Percentiles rank a stretch among this genome's conserved stretches.
Conservation (phyloP, 192 early-diverging fungal species). For the Podochytrium sp. region DNA sequence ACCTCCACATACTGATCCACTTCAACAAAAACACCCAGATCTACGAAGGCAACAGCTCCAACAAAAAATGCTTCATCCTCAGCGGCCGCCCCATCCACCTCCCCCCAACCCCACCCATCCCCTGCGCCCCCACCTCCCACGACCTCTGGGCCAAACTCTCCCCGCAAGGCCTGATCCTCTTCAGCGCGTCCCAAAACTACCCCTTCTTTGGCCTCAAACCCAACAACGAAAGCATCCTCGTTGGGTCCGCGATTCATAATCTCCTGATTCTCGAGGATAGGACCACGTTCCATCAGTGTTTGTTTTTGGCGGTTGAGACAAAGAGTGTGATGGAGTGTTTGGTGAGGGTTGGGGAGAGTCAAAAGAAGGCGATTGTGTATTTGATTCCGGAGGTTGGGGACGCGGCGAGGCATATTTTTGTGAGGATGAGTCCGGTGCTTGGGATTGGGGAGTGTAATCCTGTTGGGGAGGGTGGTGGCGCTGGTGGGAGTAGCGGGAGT, state of each 20-base stretch:
- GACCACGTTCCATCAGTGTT: slow-evolving; percentile 3
- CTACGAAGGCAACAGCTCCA: slow-evolving; percentile 56
- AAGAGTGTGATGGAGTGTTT: not conserved
- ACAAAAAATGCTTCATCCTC: slow-evolving; percentile 71
- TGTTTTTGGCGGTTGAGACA: slow-evolving; percentile 6
- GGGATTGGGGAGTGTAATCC: not conserved
- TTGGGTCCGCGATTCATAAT: slow-evolving; percentile 7
- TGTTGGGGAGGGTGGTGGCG: not conserved
- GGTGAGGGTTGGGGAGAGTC: slow-evolving; percentile 8
- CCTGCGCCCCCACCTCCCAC: slow-evolving; percentile 18
- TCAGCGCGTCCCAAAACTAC: slow-evolving; percentile 9
- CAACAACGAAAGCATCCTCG: not conserved
- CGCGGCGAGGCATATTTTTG: slow-evolving; percentile 14
- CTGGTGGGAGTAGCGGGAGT: not conserved
- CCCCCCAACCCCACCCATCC: not conserved
- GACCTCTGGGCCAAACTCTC: slow-evolving; percentile 70
- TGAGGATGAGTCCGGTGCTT: slow-evolving; percentile 1
- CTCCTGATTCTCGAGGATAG: slow-evolving; percentile 7
- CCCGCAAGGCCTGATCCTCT: slow-evolving; percentile 60
- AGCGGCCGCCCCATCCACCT: slow-evolving; percentile 53
- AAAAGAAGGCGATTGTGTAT: not conserved
- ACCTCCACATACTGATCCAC: too few species aligned
- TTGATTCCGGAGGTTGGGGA: slow-evolving; percentile 11
- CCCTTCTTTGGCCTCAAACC: slow-evolving; percentile 32
- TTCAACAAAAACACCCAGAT: too few species aligned